Evolutionary conservation across 2,329 filamentous ascomycete species (phyloP), one percentile per base, ranked within the genome.

Genomic region (Dactylellina parvicollis): DNA sequence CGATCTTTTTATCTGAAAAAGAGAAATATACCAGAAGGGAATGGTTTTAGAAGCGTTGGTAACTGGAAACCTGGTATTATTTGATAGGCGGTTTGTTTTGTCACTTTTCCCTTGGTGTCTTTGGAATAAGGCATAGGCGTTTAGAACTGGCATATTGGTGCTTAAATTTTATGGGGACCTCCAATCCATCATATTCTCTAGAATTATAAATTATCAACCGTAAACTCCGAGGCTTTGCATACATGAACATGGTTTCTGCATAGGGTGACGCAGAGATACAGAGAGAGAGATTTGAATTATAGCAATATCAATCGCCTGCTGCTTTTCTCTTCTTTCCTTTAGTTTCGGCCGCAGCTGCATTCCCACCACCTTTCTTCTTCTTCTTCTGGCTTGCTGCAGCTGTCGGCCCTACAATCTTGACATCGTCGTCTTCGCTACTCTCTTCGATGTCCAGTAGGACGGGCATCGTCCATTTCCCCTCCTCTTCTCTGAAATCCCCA

Each of bases 361-460:
- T 34, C 34, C 47, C 44, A 32, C 40, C 56, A 9, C 40, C 28
- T 28, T 55, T 67, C 14, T 75, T 77, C 56, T 75, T 76, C 36
- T 76, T 76, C 56, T 73, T 75, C 49, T 76, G 66, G 20, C 66
- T 75, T 3, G 71, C 59, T 32, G 76, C 50, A 38, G 74, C 65
- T 42, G 75, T 66, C 26, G 70, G 70, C 1, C 70, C 70, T 2
- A 74, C 70, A 20, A 74, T 69, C 26, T 74, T 74, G 12, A 76
- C 49, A 57, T 76, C 55, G 49, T 77, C 70, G 79, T 99, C 96
- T 78, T 99, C 95, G 79, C 97, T 95, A 79, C 92, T 96, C 79
- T 98, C 95, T 50, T 92, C 92, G 47, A 98, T 87, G 79, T 96
- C 92, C 75, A 96, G 87, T n/a, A 97, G 82, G 2, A 99, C 91